Conservation (phyloP, 139 green algal species). For the Micractinium conductrix region DNA sequence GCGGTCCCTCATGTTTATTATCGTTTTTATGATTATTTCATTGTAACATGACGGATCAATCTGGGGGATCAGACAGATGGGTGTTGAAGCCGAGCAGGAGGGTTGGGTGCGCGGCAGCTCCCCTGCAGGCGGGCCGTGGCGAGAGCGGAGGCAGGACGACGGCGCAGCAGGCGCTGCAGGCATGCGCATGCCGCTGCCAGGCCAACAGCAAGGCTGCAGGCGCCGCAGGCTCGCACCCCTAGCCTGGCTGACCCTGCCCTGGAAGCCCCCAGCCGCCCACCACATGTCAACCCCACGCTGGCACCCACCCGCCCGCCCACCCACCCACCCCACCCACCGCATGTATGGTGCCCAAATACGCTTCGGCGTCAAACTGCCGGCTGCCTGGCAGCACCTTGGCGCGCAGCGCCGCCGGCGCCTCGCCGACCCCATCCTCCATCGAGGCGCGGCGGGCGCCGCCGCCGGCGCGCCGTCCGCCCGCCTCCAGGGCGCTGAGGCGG, state of each 20-base stretch:
- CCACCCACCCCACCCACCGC: conserved; percentile 28
- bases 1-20: too few species aligned
- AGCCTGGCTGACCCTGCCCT: too few species aligned
- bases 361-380: conserved; percentile 61
- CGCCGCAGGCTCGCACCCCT: background rate
- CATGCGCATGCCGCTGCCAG: background rate
- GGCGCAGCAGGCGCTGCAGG: background rate
- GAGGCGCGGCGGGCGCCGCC: background rate
- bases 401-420: conserved; percentile 20
- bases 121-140: too few species aligned
- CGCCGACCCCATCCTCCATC: background rate
- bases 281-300: background rate
- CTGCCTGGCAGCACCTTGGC: conserved; percentile 55
- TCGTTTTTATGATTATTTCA: too few species aligned
- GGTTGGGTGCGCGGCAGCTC: too few species aligned
- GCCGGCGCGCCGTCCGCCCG: background rate
- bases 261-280: too few species aligned
- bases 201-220: background rate
- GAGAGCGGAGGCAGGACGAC: too few species aligned
- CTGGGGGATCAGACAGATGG: too few species aligned
- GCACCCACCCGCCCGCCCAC: background rate
- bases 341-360: conserved; percentile 65
- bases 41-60: too few species aligned
- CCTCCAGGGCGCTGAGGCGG: background rate
- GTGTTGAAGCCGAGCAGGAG: too few species aligned